A percentile compares a stretch with the other conserved stretches of the same genome.
Conservation (phyloP, 257 asterid species). For the Penstemon newberryi region DNA sequence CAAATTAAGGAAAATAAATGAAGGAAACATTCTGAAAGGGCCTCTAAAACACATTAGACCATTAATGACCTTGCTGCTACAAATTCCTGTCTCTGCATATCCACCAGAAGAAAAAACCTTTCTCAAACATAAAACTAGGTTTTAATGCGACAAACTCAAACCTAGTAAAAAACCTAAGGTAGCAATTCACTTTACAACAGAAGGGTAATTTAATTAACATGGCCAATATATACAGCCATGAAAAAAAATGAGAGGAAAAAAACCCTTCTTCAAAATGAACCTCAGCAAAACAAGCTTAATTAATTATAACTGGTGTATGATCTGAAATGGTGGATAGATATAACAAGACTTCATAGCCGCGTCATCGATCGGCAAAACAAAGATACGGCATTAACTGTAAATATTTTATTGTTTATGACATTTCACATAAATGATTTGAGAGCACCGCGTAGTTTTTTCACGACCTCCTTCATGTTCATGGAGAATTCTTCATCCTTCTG, state of each 20-base stretch:
- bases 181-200: conserved; percentile 37
- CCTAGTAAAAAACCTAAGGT: conserved; percentile 24
- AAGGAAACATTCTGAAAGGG: conserved; percentile 20
- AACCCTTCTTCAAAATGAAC: conserved; percentile 44
- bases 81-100: conserved; percentile 23
- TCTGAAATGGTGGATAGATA: conserved; percentile 28
- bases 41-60: conserved; percentile 40
- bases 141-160: conserved; percentile 19
- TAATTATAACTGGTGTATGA: neutral
- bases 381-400: neutral
- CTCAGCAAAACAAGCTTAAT: conserved; percentile 34
- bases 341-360: conserved; percentile 9
- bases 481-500: conserved; percentile 40
- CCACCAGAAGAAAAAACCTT: conserved; percentile 32
- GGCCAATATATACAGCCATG: conserved; percentile 39
- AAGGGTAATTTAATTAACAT: conserved; percentile 39
- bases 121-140: conserved; percentile 15
- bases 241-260: conserved; percentile 28
- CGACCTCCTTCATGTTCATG: conserved; percentile 40
- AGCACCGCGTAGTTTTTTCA: conserved; percentile 34
- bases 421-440: conserved; percentile 29
- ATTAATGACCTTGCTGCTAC: conserved; percentile 15
- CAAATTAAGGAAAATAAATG: conserved; percentile 28
- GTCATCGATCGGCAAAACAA: neutral
- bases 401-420: neutral